A percentile compares a stretch with the other conserved stretches of the same genome.
These are phyloP conservation scores for Parmelia sp. DNA, from an alignment of 495 filamentous ascomycete genomes.

Conservation along the genomic window DNA sequence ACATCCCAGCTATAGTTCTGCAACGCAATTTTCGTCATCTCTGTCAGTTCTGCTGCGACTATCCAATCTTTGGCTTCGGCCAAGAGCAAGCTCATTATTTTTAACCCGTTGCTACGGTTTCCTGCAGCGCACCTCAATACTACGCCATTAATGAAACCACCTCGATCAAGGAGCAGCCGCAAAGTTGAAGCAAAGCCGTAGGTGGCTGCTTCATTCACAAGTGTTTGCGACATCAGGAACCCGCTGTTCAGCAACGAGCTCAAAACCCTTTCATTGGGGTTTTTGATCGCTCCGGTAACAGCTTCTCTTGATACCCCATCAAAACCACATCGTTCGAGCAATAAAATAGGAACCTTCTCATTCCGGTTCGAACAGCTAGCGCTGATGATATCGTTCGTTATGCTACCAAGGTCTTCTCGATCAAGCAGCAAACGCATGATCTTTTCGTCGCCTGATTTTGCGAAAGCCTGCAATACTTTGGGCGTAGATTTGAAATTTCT, in stretches of 20 bases:
- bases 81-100: slow-evolving; percentile 1
- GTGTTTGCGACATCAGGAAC: background rate
- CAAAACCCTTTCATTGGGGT: background rate
- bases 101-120: background rate
- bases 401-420: background rate
- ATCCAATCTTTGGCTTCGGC: background rate
- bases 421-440: background rate
- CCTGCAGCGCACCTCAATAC: background rate
- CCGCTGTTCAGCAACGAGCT: background rate
- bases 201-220: background rate
- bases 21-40: background rate
- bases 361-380: background rate
- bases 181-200: background rate
- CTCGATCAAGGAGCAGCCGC: background rate
- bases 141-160: background rate
- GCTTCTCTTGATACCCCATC: background rate
- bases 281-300: background rate
- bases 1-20: no score
- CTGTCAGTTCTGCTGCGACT: background rate
- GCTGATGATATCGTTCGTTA: background rate
- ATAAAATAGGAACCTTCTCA: background rate
- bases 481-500: background rate
- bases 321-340: background rate
- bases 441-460: background rate
- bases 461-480: background rate